Evolutionary conservation across 2,329 filamentous ascomycete genomes (phyloP), one percentile per base, ranked within the genome.

Genomic region (Chaetomiaceae sp.): DNA sequence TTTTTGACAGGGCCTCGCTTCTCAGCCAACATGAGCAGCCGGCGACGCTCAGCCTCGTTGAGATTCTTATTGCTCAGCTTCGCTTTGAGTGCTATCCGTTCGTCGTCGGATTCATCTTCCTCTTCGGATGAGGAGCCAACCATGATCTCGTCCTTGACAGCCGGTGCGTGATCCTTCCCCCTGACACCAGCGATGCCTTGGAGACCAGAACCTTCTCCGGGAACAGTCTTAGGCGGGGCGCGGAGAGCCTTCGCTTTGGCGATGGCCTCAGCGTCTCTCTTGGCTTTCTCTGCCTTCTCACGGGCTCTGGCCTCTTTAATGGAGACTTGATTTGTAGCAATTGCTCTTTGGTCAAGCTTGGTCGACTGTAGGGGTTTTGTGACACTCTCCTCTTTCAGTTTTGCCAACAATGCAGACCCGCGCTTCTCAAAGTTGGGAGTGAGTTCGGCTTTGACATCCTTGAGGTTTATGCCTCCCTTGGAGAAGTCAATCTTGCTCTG

Each of bases 111-210:
- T 1, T 81, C 80, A 53, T 77, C 75, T 2, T 79, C 76, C 34
- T 89, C 87, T 56, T 94, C 90, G 3, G 84, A 86, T 54, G 84
- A 87, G 53, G 85, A 87, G 53, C 87, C 85, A 21, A 96, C 89
- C 90, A 97, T 96, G 68, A 97, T 90, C 59, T 92, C 90, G 64
- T 86, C 87, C 58, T 87, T 87, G 57, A 57, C 42, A 7, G 79
- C 79, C 1, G 81, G 80, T 3, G 81, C 79, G 64, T 92, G 87
- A 50, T 94, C 90, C 69, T 92, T 94, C 54, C 89, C 89, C 51
- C 81, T 75, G 1, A 90, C 75, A 32, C 87, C 77, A 14, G 72
- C 81, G 45, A 95, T 78, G 23, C 85, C 85, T 57, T 81, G 79
- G 9, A 94, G 72, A 18, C 87, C 90, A 54, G 89, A 94, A 2